Evolutionary conservation across 129 eudicot genomes (phyloP).

Genomic region (Saussurea involucrata): DNA sequence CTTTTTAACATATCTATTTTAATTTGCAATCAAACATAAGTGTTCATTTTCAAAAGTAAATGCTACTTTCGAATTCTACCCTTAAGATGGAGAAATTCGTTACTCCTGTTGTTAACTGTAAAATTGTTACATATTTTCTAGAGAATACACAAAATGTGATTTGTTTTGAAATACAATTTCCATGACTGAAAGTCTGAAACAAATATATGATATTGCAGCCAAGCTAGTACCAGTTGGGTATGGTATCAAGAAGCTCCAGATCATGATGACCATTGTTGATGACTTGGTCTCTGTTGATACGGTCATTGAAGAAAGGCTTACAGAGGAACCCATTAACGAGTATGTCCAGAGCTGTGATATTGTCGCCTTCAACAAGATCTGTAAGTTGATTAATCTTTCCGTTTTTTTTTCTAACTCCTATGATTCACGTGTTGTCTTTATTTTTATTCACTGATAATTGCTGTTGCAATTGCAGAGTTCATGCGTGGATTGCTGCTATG

Average conservation of each 20-base stretch:
- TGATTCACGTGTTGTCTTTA: background rate
- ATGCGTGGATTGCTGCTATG: constrained; percentile 4
- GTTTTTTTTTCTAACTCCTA: background rate
- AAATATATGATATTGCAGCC: constrained; percentile 42
- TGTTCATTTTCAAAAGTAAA: background rate
- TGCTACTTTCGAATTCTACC: background rate
- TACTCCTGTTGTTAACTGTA: no score
- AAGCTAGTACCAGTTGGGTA: constrained; percentile 90
- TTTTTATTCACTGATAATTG: background rate
- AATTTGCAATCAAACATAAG: background rate
- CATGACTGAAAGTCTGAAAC: background rate
- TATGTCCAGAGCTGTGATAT: constrained; percentile 93
- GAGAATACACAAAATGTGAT: background rate
- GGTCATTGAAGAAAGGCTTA: constrained; percentile 65
- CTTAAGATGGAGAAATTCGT: no score
- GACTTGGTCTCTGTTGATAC: constrained; percentile 87
- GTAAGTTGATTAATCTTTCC: constrained; percentile 22
- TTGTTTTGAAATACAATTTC: background rate
- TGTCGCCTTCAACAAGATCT: constrained; percentile 94
- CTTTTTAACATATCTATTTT: constrained; percentile 14
- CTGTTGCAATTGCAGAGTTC: constrained; percentile 26
- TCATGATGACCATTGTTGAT: constrained; percentile 90
- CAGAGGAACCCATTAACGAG: constrained; percentile 69
- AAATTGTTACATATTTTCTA: no score
- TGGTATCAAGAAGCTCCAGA: constrained; percentile 92